Base-by-base conservation (phyloP, 2,329 filamentous ascomycete genomes). In the Colletotrichum ledebouriae region DNA sequence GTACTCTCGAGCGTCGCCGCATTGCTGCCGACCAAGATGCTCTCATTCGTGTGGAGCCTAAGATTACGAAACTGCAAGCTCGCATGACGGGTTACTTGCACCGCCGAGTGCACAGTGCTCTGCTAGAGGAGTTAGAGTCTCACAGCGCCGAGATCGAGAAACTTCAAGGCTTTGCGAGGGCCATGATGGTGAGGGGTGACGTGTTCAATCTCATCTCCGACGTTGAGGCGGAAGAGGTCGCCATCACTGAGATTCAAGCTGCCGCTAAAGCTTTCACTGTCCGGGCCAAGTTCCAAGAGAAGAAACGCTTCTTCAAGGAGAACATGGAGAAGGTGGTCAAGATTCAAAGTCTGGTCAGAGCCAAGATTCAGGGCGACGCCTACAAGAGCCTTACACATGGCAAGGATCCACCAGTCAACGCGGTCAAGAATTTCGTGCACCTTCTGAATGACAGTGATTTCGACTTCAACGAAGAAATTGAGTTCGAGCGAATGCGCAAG, bases 251-350 rank as follows among this genome's bases (percentile, higher is more conserved):
- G 34, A 80, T 97, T 25, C 94, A 98, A 78, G 86, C 94, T 5
- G 85, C 88, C 6, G 88, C 91, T 7, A 89, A 91, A 73, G 95
- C 89, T 3, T 90, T 89, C 73, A 78, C 97, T 3, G 87, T 98
- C 37, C 88, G 95, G 39, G 85, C 84, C 13, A 86, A 85, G 17
- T 98, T 97, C 74, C 89, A 87, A 59, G 93, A 97, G 78, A 97
- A 97, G 85, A 90, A 92, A 76, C 90, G 89, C 22, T 95, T 92
- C 81, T 99, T 94, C 84, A 91, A 92, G 73, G 91, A 97, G 80
- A 99, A 99, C 76, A 99, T 99, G 96, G 90, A 97, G 75, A 98
- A 97, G 80, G 96, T 99, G 29, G 91, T 99, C 84, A 99, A 99
- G 80, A 94, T 98, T 65, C 97, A 99, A 78, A 99, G 96, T 77